These are phyloP conservation scores for Aspergillus bertholletiae DNA, from an alignment of 495 filamentous ascomycete genomes.

Conservation along the genomic window DNA sequence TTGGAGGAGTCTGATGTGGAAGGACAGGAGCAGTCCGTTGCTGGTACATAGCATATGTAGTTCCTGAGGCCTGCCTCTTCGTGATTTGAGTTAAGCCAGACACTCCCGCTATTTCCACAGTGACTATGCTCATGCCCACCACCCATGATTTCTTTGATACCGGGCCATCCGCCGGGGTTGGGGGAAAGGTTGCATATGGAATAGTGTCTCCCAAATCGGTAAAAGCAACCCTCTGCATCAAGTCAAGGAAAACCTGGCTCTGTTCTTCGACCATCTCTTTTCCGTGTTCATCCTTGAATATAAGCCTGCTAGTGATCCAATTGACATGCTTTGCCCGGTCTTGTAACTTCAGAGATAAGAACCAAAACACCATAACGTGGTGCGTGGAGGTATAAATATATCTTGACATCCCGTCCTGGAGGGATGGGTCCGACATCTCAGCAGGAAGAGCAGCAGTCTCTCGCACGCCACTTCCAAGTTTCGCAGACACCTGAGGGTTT, in stretches of 20 bases:
- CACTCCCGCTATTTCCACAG: constrained; percentile 72
- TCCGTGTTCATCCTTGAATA: constrained; percentile 66
- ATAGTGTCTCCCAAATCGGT: constrained; percentile 68
- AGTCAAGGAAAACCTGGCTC: constrained; percentile 87
- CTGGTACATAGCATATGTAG: constrained; percentile 70
- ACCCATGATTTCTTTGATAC: constrained; percentile 78
- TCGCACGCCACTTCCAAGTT: constrained; percentile 40
- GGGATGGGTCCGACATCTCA: constrained; percentile 27
- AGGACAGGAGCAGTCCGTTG: constrained; percentile 67
- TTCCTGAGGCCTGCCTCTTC: constrained; percentile 80
- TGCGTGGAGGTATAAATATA: constrained; percentile 93
- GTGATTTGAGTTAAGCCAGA: constrained; percentile 77
- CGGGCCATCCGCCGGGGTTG: constrained; percentile 60
- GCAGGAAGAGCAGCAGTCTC: constrained; percentile 33
- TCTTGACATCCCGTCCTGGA: constrained; percentile 51
- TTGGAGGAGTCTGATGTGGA: constrained; percentile 58
- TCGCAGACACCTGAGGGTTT: constrained; percentile 23
- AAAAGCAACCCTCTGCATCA: constrained; percentile 90
- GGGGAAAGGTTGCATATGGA: constrained; percentile 52
- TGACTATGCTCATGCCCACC: constrained; percentile 81
- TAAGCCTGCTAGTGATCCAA: constrained; percentile 89
- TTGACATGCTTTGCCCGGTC: constrained; percentile 80
- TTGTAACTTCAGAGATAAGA: constrained; percentile 76
- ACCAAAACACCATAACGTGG: constrained; percentile 97
- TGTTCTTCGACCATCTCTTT: constrained; percentile 82